These are phyloP conservation scores for Sporothrix pseudoabietina DNA, from an alignment of 2,329 filamentous ascomycete species.

Conservation along the genomic window DNA sequence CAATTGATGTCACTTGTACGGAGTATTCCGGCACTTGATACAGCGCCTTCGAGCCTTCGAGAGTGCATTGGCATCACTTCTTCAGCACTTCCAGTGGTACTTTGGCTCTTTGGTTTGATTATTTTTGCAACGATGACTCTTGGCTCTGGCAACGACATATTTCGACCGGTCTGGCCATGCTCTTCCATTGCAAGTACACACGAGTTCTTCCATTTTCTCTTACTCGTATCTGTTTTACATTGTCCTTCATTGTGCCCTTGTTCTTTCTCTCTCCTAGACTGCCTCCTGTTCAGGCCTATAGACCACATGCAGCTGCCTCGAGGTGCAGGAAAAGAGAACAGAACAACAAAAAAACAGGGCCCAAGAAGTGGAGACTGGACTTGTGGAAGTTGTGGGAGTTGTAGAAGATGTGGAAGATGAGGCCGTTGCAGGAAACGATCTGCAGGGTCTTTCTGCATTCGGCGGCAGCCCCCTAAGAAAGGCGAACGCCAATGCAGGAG, in stretches of 20 bases:
- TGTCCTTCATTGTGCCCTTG: not conserved
- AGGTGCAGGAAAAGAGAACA: not conserved
- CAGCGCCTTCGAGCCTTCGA: not conserved
- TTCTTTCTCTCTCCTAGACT: not conserved
- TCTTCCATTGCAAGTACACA: not conserved
- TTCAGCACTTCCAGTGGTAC: not conserved
- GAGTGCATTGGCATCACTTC: not conserved
- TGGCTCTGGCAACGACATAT: not conserved
- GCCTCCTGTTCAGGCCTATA: not conserved
- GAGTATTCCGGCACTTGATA: not conserved
- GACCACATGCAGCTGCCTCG: not conserved
- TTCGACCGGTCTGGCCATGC: not conserved
- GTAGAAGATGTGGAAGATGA: no score
- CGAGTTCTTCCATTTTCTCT: not conserved
- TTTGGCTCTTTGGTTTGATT: not conserved
- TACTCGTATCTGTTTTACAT: not conserved
- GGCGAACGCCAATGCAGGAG: not conserved
- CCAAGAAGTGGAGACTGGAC: not conserved
- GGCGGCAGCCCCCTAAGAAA: not conserved
- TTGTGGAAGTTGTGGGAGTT: no score
- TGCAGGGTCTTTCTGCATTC: constrained; percentile 16
- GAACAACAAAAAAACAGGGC: not conserved
- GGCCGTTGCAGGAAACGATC: constrained; percentile 8
- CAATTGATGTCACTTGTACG: not conserved
- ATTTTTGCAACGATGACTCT: not conserved